Conservation (phyloP, 495 filamentous ascomycete species). For the Tetracladium setigerum region DNA sequence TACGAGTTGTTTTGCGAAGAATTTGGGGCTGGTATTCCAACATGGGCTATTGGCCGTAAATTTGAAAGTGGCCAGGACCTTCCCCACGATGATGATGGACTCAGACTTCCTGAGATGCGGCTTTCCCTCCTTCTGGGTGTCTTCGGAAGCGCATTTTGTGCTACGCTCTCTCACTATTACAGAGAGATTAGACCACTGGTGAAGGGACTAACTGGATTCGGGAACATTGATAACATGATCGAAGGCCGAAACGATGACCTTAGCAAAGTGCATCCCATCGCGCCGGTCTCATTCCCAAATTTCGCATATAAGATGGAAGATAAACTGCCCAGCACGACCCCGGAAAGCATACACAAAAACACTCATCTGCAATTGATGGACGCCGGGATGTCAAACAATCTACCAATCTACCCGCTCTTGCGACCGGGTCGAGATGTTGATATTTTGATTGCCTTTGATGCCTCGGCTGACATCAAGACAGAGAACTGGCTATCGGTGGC, state of each 20-base stretch:
- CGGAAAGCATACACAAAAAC: slow-evolving; percentile 60
- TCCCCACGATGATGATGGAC: slow-evolving; percentile 43
- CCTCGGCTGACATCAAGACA: slow-evolving; percentile 72
- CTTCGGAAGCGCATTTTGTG: slow-evolving; percentile 94
- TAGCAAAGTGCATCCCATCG: slow-evolving; percentile 84
- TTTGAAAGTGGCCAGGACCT: slow-evolving; percentile 66
- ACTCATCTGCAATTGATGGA: slow-evolving; percentile 86
- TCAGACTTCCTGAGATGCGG: slow-evolving; percentile 70
- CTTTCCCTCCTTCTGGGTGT: slow-evolving; percentile 80
- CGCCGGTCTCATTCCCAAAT: slow-evolving; percentile 83
- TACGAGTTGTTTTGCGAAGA: slow-evolving; percentile 98
- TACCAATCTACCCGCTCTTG: slow-evolving; percentile 90
- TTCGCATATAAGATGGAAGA: slow-evolving; percentile 73
- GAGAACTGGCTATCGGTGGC: slow-evolving; percentile 92
- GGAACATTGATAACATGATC: slow-evolving; percentile 79
- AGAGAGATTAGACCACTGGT: slow-evolving; percentile 80
- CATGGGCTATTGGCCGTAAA: slow-evolving; percentile 80
- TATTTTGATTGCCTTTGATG: slow-evolving; percentile 84
- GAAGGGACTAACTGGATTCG: slow-evolving; percentile 63
- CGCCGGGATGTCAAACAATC: slow-evolving; percentile 95
- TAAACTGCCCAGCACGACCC: slow-evolving; percentile 62
- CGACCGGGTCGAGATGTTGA: slow-evolving; percentile 83
- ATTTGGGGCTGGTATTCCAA: slow-evolving; percentile 78
- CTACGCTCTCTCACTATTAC: slow-evolving; percentile 91
- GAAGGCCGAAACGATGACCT: slow-evolving; percentile 72